Evolutionary conservation across 2,329 filamentous ascomycete genomes (phyloP).

Genomic region (Neurospora sp.): DNA sequence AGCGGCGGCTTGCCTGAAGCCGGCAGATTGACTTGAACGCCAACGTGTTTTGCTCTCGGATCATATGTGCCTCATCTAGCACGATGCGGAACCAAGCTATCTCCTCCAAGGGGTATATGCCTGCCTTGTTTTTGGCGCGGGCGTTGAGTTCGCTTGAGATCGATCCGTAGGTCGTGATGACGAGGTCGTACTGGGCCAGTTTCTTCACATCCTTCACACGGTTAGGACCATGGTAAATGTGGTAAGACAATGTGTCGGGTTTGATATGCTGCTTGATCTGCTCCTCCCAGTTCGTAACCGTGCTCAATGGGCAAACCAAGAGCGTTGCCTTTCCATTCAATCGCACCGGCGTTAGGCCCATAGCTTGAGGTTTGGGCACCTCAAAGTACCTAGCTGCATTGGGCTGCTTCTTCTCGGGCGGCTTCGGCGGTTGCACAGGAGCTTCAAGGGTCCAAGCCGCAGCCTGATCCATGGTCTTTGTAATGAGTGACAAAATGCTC

Average conservation of each 20-base stretch:
- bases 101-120: constrained; percentile 56
- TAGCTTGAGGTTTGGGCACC: constrained; percentile 29
- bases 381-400: constrained; percentile 24
- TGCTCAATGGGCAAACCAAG: constrained; percentile 80
- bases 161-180: constrained; percentile 89
- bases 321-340: constrained; percentile 72
- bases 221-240: constrained; percentile 78
- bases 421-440: constrained; percentile 38
- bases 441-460: constrained; percentile 45
- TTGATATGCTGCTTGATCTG: constrained; percentile 78
- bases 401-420: constrained; percentile 25
- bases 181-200: constrained; percentile 66
- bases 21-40: constrained; percentile 79
- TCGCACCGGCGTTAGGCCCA: constrained; percentile 41
- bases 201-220: constrained; percentile 59
- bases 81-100: constrained; percentile 92
- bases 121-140: constrained; percentile 50
- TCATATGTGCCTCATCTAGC: constrained; percentile 89
- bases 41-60: constrained; percentile 72
- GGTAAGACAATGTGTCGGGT: constrained; percentile 54
- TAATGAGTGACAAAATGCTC: constrained; percentile 71
- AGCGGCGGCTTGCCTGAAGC: constrained; percentile 70
- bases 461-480: constrained; percentile 54
- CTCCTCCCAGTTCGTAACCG: constrained; percentile 87
- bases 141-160: constrained; percentile 67